These are phyloP conservation scores for Coemansia biformis DNA, from an alignment of 192 early-diverging fungal genomes.

Conservation along the genomic window DNA sequence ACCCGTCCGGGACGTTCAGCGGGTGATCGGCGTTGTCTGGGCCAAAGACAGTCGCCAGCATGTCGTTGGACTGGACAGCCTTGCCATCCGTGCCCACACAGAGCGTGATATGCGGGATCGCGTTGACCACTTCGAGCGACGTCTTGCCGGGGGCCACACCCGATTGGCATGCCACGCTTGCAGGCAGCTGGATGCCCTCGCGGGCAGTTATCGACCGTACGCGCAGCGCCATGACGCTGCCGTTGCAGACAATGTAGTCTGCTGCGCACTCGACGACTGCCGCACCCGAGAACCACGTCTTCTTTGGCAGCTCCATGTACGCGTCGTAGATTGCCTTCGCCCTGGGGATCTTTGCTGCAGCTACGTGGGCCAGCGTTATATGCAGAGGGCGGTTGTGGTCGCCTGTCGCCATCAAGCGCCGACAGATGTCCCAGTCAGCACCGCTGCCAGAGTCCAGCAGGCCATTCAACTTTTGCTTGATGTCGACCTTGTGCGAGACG, in stretches of 20 bases:
- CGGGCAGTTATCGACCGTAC: conserved; percentile 17
- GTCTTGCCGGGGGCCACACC: neutral
- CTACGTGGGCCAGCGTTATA: conserved; percentile 52
- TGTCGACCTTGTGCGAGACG: no score
- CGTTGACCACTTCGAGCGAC: conserved; percentile 13
- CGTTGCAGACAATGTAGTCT: conserved; percentile 55
- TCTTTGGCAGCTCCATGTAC: conserved; percentile 12
- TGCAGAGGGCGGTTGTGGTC: conserved; percentile 28
- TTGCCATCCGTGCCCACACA: conserved; percentile 19
- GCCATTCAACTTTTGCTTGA: conserved; percentile 13
- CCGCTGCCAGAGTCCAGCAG: conserved; percentile 7
- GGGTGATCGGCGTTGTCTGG: conserved; percentile 21
- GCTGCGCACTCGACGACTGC: conserved; percentile 24
- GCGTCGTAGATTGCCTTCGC: conserved; percentile 28
- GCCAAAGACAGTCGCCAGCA: conserved; percentile 43
- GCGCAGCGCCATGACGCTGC: conserved; percentile 34
- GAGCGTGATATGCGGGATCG: conserved; percentile 44
- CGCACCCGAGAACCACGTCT: neutral
- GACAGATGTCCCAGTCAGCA: conserved; percentile 18
- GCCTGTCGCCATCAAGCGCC: conserved; percentile 5
- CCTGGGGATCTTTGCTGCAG: conserved; percentile 7
- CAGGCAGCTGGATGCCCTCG: conserved; percentile 3
- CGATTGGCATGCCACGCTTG: no score
- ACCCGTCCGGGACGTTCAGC: conserved; percentile 19
- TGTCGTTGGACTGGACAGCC: conserved; percentile 29